phyloP scores from a whole-genome alignment of 768 basidiomycete species.

The Gautieria morchelliformis region DNA sequence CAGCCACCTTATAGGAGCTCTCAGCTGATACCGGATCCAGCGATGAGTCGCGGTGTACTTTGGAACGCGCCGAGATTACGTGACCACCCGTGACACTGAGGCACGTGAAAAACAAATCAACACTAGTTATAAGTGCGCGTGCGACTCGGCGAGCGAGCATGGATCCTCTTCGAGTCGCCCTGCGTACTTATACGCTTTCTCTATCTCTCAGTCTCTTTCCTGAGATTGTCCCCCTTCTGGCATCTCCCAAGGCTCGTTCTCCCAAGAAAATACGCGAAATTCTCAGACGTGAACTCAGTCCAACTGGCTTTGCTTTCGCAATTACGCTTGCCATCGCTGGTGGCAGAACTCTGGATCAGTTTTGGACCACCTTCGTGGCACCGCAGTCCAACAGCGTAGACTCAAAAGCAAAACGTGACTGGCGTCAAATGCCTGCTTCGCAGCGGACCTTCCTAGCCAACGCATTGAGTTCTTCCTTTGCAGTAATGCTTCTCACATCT shows the following conservation, averaged over 20 bases:
- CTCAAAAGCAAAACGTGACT: background rate
- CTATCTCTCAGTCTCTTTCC: conserved; percentile 63
- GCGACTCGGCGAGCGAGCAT: background rate
- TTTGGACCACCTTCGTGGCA: conserved; percentile 26
- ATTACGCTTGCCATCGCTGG: conserved; percentile 58
- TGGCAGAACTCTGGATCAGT: conserved; percentile 41
- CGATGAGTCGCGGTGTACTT: background rate
- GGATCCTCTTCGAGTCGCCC: conserved; percentile 25
- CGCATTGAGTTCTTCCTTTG: conserved; percentile 44
- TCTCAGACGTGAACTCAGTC: conserved; percentile 45
- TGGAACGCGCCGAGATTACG: background rate
- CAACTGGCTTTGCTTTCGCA: conserved; percentile 61
- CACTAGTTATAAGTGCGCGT: background rate
- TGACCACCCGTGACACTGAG: background rate
- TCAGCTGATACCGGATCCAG: too few species aligned
- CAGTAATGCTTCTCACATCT: conserved; percentile 47
- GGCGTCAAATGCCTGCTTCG: conserved; percentile 24
- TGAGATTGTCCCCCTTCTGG: conserved; percentile 44
- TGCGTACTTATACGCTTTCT: conserved; percentile 59
- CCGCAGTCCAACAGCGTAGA: background rate
- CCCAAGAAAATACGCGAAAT: conserved; percentile 24
- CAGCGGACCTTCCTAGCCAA: conserved; percentile 54
- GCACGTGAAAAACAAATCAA: too few species aligned
- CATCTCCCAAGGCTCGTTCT: conserved; percentile 20
- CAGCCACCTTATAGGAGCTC: too few species aligned